phyloP scores from a whole-genome alignment of 2,329 filamentous ascomycete genomes.

The Arthrobotrys megalospora region DNA sequence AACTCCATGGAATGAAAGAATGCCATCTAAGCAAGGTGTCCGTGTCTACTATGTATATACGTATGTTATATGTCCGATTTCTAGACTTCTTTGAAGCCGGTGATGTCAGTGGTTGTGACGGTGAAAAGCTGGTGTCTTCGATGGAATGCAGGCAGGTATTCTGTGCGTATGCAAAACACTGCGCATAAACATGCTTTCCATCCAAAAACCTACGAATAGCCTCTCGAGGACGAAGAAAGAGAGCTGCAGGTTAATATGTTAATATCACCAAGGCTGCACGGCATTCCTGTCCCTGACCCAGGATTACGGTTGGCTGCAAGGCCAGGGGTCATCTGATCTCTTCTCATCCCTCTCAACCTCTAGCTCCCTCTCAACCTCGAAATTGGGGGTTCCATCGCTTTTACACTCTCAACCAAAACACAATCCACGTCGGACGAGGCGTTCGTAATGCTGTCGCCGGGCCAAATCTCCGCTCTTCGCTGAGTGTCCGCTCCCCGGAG shows the following conservation, averaged over 20 bases:
- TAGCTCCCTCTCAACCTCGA: constrained; percentile 3
- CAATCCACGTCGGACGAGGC: too few relatives aligned
- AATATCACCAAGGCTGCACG: background rate
- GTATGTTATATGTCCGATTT: background rate
- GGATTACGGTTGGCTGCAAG: constrained; percentile 44
- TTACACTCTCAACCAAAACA: too few relatives aligned
- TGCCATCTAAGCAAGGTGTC: background rate
- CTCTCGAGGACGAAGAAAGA: background rate
- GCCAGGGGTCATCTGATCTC: constrained; percentile 48
- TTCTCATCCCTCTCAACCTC: constrained; percentile 6
- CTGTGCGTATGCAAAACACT: background rate
- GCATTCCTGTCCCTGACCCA: constrained; percentile 57
- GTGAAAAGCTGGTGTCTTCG: background rate
- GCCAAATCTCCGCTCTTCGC: constrained; percentile 47
- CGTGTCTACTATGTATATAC: background rate
- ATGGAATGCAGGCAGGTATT: constrained; percentile 48
- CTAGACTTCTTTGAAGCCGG: constrained; percentile 3
- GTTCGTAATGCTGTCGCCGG: background rate
- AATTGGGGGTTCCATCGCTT: constrained; percentile 22
- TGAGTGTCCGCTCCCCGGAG: constrained; percentile 48
- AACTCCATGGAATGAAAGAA: background rate
- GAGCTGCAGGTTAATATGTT: background rate
- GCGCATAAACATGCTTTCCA: background rate
- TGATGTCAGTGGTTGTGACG: background rate
- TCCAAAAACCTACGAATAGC: background rate